Conservation (phyloP, 2,329 filamentous ascomycete genomes). For the Clonostachys sp. region DNA sequence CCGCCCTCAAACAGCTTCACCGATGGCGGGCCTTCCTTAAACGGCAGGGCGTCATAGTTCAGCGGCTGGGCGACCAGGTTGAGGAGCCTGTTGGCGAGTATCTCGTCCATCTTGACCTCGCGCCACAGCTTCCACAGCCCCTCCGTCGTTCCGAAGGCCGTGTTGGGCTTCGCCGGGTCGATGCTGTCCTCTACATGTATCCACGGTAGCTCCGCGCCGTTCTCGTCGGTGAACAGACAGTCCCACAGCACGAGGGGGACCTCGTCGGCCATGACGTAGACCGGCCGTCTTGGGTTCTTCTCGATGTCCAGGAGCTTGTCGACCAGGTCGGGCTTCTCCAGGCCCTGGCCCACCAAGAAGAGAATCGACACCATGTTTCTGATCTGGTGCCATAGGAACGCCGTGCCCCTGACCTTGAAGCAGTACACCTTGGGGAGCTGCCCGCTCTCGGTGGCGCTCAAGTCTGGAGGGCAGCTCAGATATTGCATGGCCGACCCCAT, state of each 20-base stretch:
- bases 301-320: conserved; percentile 68
- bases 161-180: conserved; percentile 48
- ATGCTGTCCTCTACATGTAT: conserved; percentile 68
- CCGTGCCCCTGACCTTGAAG: conserved; percentile 83
- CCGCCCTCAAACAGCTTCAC: conserved; percentile 38
- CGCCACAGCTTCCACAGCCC: conserved; percentile 82
- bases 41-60: conserved; percentile 20
- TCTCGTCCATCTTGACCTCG: conserved; percentile 82
- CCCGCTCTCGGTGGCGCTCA: conserved; percentile 6
- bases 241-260: conserved; percentile 92
- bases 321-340: conserved; percentile 72
- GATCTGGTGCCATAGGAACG: conserved; percentile 98
- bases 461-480: conserved; percentile 25
- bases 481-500: conserved; percentile 50
- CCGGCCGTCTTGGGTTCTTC: conserved; percentile 70
- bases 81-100: conserved; percentile 71
- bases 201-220: conserved; percentile 56
- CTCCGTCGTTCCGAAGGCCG: conserved; percentile 59
- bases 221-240: conserved; percentile 70
- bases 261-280: conserved; percentile 88
- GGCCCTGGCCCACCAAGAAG: conserved; percentile 87
- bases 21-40: background rate
- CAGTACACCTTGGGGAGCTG: conserved; percentile 68
- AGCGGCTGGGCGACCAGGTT: conserved; percentile 44
- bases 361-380: conserved; percentile 88